Percentiles rank a stretch among this genome's conserved stretches.
Conservation (phyloP, 2,329 filamentous ascomycete genomes). For the Exophiala xenobiotica region DNA sequence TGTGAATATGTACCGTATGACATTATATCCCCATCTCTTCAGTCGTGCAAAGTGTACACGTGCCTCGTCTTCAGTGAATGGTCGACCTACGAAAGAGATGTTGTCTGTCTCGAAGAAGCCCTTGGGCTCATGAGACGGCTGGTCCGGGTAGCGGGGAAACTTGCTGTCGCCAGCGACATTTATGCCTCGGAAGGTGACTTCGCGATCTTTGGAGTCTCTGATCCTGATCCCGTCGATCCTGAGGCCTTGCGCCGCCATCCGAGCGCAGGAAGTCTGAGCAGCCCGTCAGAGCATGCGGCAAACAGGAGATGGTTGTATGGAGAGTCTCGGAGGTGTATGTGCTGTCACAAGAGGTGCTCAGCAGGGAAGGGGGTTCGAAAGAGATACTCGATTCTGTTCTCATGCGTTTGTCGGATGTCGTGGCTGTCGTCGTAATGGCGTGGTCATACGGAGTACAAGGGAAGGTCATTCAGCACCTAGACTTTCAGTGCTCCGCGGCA, state of each 20-base stretch:
- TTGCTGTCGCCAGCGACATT: conserved; percentile 92
- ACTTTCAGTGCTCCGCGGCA: not conserved
- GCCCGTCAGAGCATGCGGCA: conserved; percentile 19
- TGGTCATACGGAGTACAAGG: too few species aligned
- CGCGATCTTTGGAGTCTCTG: conserved; percentile 74
- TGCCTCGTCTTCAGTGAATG: conserved; percentile 80
- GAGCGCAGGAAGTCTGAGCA: conserved; percentile 4
- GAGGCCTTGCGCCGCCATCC: conserved; percentile 73
- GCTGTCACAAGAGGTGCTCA: not conserved
- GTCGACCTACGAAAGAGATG: conserved; percentile 82
- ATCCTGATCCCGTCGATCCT: conserved; percentile 84
- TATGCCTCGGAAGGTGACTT: conserved; percentile 88
- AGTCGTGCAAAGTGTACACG: conserved; percentile 82
- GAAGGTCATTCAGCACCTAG: too few species aligned
- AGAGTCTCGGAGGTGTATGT: not conserved
- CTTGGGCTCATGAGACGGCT: conserved; percentile 74
- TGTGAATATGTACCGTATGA: conserved; percentile 93
- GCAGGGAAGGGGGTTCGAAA: too few species aligned
- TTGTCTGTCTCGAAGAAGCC: conserved; percentile 91
- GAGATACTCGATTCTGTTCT: too few species aligned
- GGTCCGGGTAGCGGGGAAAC: conserved; percentile 75
- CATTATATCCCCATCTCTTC: conserved; percentile 90
- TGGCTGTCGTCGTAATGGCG: too few species aligned
- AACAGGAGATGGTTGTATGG: not conserved
- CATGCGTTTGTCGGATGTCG: too few species aligned